Base-by-base conservation (phyloP, 2,329 filamentous ascomycete species). In the Xylaria sp. region DNA sequence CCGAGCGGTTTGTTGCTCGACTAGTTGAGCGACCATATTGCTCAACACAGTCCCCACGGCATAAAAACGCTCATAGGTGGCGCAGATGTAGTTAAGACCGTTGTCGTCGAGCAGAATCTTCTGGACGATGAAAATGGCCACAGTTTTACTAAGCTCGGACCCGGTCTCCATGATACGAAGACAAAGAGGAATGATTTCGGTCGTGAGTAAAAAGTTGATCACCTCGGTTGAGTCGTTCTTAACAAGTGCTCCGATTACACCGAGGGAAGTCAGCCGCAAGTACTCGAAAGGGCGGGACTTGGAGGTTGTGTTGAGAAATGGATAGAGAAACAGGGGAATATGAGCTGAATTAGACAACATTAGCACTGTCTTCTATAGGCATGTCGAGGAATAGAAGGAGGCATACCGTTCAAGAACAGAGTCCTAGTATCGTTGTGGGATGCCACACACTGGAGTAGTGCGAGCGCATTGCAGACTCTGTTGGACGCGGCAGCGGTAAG, bases 161-260 rank as follows among this genome's bases (percentile, higher is more conserved):
- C 96, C 96, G 0, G 96, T 99, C 84, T 99, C 96, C 96, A 99
- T 99, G 78, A 99, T 99, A 69, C 96, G 91, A 53, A 99, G 90
- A 81, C 96, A 99, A 13, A 99, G 88, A 10, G 96, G 96, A 67
- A 99, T 99, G 74, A 99, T 99, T 82, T 99, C 96, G 35, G 96
- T 99, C 1, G 96, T 98, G 58, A 99, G 87, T 63, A 99, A 91
- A 80, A 99, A 99, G 84, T 98, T 98, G 84, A 99, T 99, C 69
- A 98, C 96, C 78, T 98, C 96, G 21, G 93, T 95, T 2, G 94
- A 98, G 82, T 99, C 96, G 78, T 99, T 99, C 87, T 99, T 99
- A 69, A 99, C 96, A 54, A 99, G 86, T 1, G 96, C 96, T 66
- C 96, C 96, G 73, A 99, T 98, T 35, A 99, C 96, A 63, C 96